Conservation (phyloP, 2,329 filamentous ascomycete genomes). For the Pezicula carpinea region DNA sequence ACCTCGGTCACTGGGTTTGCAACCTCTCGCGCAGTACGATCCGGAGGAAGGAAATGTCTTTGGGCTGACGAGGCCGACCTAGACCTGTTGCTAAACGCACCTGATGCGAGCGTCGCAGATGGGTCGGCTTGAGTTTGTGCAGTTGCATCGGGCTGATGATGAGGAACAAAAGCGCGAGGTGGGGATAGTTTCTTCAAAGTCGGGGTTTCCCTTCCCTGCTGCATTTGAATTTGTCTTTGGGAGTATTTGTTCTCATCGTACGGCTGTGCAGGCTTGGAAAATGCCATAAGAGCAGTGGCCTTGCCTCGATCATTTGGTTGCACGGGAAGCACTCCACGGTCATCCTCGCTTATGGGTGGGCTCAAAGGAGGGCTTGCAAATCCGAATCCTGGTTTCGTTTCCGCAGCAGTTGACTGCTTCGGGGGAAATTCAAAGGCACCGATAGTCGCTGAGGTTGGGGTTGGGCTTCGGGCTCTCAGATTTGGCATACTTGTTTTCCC, state of each 20-base stretch:
- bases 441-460: constrained; percentile 30
- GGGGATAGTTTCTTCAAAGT: constrained; percentile 27
- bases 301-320: constrained; percentile 76
- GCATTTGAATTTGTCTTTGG: constrained; percentile 76
- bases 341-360: constrained; percentile 70
- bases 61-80: constrained; percentile 43
- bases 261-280: constrained; percentile 67
- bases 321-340: constrained; percentile 59
- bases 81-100: constrained; percentile 34
- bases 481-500: constrained; percentile 64
- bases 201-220: constrained; percentile 66
- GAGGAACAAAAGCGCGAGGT: constrained; percentile 19
- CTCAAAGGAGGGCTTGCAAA: constrained; percentile 54
- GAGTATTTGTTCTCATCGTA: constrained; percentile 86
- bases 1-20: constrained; percentile 8
- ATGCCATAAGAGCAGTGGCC: constrained; percentile 68
- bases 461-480: constrained; percentile 51
- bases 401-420: constrained; percentile 27
- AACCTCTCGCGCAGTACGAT: constrained; percentile 14
- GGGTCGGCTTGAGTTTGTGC: constrained; percentile 42
- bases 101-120: constrained; percentile 34
- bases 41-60: constrained; percentile 25
- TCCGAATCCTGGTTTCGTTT: constrained; percentile 26
- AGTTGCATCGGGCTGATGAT: constrained; percentile 25
- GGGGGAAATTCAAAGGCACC: constrained; percentile 33